Conservation (phyloP, 805 yeast species). For the Cyberlindnera galapagoensis region DNA sequence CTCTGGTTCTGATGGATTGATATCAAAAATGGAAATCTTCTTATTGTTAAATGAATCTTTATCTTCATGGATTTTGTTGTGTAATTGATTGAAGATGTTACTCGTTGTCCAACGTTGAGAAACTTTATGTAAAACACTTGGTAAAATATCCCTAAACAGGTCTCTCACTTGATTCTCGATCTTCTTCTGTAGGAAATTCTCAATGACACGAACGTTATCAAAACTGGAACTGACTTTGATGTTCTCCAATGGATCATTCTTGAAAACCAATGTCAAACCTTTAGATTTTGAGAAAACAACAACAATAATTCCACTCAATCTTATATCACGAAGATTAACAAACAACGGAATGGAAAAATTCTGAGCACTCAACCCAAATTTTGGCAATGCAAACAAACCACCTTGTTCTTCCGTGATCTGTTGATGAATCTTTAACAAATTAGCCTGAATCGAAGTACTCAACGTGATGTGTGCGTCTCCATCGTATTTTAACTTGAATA, state of each 20-base stretch:
- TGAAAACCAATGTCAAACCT: constrained; percentile 80
- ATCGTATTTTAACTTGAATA: constrained; percentile 66
- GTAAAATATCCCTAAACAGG: constrained; percentile 76
- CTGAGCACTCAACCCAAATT: constrained; percentile 56
- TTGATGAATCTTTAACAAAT: constrained; percentile 64
- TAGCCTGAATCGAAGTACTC: constrained; percentile 78
- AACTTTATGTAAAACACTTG: constrained; percentile 70
- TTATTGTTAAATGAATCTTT: constrained; percentile 18
- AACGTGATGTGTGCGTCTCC: constrained; percentile 75
- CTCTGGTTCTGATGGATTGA: constrained; percentile 55
- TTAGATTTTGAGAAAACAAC: constrained; percentile 76
- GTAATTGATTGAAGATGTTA: constrained; percentile 25
- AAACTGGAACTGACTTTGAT: constrained; percentile 83
- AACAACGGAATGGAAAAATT: constrained; percentile 75
- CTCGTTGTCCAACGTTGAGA: constrained; percentile 57
- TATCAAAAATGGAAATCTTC: constrained; percentile 38
- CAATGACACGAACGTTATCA: constrained; percentile 76
- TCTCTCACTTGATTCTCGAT: constrained; percentile 77
- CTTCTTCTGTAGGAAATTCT: constrained; percentile 74
- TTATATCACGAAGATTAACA: constrained; percentile 64
- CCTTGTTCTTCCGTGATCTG: constrained; percentile 21
- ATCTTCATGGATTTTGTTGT: constrained; percentile 13
- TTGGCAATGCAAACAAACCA: constrained; percentile 55
- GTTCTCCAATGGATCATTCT: constrained; percentile 82
- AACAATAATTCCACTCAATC: constrained; percentile 74